Evolutionary conservation across 306 rosid genomes (phyloP).

Genomic region (Medicago arabica): DNA sequence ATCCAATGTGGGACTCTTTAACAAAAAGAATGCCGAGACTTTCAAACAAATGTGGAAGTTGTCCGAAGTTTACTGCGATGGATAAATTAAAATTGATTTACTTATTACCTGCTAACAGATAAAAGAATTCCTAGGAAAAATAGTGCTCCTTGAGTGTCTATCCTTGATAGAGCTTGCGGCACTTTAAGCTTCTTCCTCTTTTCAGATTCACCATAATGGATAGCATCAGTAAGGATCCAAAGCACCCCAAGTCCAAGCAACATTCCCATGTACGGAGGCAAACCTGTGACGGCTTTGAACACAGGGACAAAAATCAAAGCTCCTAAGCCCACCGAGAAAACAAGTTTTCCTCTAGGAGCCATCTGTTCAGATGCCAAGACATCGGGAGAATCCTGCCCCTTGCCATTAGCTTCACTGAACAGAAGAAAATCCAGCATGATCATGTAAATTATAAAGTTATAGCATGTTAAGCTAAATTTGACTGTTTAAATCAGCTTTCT

Average conservation of each 20-base stretch:
- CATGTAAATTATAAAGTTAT: conserved; percentile 27
- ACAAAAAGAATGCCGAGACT: too few species aligned
- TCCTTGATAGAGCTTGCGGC: conserved; percentile 93
- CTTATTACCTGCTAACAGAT: conserved; percentile 83
- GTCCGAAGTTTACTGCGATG: not conserved
- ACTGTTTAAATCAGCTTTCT: conserved; percentile 33
- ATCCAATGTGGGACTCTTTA: too few species aligned
- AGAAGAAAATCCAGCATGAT: conserved; percentile 39
- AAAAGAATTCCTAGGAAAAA: conserved; percentile 96
- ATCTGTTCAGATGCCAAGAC: conserved; percentile 86
- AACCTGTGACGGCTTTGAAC: conserved; percentile 89
- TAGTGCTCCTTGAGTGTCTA: conserved; percentile 91
- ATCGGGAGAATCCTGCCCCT: conserved; percentile 59
- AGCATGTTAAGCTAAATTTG: conserved; percentile 25
- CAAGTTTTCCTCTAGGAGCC: conserved; percentile 96
- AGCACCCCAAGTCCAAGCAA: conserved; percentile 93
- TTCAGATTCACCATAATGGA: conserved; percentile 94
- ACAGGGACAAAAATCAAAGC: conserved; percentile 89
- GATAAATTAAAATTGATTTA: not conserved
- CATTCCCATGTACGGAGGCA: conserved; percentile 96
- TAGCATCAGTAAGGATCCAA: conserved; percentile 98
- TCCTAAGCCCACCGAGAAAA: conserved; percentile 85
- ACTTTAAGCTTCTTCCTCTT: conserved; percentile 81
- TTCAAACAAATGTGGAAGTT: not conserved
- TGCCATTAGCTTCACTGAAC: conserved; percentile 82